Evolutionary conservation across 2,329 filamentous ascomycete species (phyloP).

Genomic region (Botrytis pseudocinerea): DNA sequence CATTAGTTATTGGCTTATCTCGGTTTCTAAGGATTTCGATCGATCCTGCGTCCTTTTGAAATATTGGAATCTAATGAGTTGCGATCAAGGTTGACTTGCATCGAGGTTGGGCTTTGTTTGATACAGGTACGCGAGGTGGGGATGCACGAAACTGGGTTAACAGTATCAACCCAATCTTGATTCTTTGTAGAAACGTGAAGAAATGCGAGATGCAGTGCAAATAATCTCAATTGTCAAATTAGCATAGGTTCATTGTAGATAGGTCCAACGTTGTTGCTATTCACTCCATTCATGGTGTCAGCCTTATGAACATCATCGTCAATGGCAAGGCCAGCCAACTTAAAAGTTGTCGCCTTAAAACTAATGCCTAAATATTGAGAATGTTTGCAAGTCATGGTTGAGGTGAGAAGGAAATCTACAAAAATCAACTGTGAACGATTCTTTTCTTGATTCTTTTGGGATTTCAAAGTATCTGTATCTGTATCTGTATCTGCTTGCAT

Average conservation of each 20-base stretch:
- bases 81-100: conserved; percentile 24
- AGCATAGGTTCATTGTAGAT: conserved; percentile 2
- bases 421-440: conserved; percentile 1
- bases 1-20: conserved; percentile 30
- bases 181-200: background rate
- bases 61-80: conserved; percentile 1
- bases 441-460: background rate
- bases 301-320: conserved; percentile 19
- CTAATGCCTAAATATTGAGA: conserved; percentile 4
- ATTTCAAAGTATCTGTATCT: background rate
- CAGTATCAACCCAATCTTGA: background rate
- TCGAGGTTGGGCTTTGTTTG: conserved; percentile 29
- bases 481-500: conserved; percentile 11
- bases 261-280: conserved; percentile 4
- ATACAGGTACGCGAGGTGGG: conserved; percentile 24
- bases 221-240: conserved; percentile 2
- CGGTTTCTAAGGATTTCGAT: conserved; percentile 1
- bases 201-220: background rate
- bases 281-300: conserved; percentile 22
- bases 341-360: conserved; percentile 20
- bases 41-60: conserved; percentile 28
- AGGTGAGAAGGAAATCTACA: conserved; percentile 13
- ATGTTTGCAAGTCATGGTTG: conserved; percentile 10
- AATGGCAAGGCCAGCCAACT: conserved; percentile 16
- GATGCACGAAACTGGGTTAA: conserved; percentile 19